Conservation (phyloP, 495 filamentous ascomycete species). For the Aspergillus avenaceus region DNA sequence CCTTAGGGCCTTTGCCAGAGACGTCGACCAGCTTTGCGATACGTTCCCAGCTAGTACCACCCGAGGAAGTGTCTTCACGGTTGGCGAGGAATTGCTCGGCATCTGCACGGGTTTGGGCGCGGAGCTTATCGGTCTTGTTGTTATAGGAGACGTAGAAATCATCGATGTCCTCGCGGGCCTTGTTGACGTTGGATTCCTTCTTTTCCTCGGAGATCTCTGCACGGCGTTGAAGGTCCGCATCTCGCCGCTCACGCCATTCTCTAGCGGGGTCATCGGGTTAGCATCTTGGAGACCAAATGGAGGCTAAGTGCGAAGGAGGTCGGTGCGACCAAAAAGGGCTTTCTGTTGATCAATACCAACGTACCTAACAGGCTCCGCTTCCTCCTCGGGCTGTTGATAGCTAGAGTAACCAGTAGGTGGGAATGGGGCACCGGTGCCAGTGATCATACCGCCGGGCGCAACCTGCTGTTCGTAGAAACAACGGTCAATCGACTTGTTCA, state of each 20-base stretch:
- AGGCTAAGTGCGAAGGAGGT: not conserved
- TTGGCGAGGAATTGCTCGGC: conserved; percentile 90
- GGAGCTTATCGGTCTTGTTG: conserved; percentile 87
- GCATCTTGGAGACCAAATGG: not conserved
- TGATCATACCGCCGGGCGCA: conserved; percentile 84
- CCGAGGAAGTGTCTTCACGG: conserved; percentile 85
- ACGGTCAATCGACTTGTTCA: conserved; percentile 16
- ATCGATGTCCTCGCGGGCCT: conserved; percentile 85
- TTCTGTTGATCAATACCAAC: conserved; percentile 3
- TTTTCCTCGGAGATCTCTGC: conserved; percentile 70
- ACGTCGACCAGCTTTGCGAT: conserved; percentile 96
- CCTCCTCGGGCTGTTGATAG: conserved; percentile 59
- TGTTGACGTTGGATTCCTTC: conserved; percentile 76
- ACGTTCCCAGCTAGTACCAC: conserved; percentile 96
- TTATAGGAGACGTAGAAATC: conserved; percentile 99
- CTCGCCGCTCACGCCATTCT: conserved; percentile 88
- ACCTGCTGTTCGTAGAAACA: conserved; percentile 54
- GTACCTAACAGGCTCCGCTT: conserved; percentile 80
- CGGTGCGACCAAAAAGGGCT: not conserved
- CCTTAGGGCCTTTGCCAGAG: conserved; percentile 84
- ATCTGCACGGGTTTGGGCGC: conserved; percentile 79
- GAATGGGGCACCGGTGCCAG: conserved; percentile 72
- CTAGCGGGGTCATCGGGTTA: conserved; percentile 23
- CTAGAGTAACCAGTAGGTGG: conserved; percentile 52
- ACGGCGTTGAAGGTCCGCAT: conserved; percentile 69